These are phyloP conservation scores for Chlorella sorokiniana DNA, from an alignment of 139 green algal species.

Conservation along the genomic window DNA sequence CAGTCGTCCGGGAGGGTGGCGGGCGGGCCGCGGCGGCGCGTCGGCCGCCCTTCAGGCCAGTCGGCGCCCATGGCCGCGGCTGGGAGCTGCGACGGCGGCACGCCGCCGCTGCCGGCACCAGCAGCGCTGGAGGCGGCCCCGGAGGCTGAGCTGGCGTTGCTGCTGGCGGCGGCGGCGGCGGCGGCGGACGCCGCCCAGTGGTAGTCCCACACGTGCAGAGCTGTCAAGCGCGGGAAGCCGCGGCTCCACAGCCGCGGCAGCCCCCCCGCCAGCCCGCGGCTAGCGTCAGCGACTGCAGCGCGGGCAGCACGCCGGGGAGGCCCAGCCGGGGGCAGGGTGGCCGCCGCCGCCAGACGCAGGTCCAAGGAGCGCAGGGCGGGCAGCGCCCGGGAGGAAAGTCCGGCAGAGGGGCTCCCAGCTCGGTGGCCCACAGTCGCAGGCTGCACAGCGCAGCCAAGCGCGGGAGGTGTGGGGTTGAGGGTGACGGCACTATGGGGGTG, in stretches of 20 bases:
- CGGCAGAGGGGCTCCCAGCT: neutral
- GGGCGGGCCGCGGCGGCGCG: too few species aligned
- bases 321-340: neutral
- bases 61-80: too few species aligned
- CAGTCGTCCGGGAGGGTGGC: too few species aligned
- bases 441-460: neutral
- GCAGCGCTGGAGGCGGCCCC: too few species aligned
- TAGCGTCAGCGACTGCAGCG: slow-evolving; percentile 3
- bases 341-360: neutral
- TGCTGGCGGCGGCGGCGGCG: neutral
- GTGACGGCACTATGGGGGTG: too few species aligned
- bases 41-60: too few species aligned
- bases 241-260: neutral
- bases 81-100: too few species aligned
- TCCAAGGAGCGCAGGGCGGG: neutral
- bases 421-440: neutral
- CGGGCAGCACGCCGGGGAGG: neutral
- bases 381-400: neutral
- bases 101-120: too few species aligned
- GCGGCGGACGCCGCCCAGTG: neutral
- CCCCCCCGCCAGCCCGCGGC: neutral
- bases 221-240: neutral
- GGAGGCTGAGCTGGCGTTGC: neutral
- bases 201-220: neutral
- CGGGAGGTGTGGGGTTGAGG: neutral